Conservation (phyloP, 2,329 filamentous ascomycete genomes). For the Ophiostoma sp. region DNA sequence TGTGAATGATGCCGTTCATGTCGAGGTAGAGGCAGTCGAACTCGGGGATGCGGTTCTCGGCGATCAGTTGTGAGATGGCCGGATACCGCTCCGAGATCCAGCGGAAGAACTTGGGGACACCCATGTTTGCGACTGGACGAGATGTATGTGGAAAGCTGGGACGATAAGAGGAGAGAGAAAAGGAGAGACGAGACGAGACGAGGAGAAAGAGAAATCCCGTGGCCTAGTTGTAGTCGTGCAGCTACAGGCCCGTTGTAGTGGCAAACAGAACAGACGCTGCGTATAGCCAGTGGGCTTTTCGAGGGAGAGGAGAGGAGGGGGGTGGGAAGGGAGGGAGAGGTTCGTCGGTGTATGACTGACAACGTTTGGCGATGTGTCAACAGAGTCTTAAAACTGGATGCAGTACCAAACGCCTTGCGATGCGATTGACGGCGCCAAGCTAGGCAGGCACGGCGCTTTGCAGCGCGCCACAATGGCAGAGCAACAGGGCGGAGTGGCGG, state of each 20-base stretch:
- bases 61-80: constrained; percentile 94
- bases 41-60: constrained; percentile 97
- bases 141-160: neutral
- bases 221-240: neutral
- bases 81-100: constrained; percentile 99
- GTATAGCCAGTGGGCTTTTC: neutral
- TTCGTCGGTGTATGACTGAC: neutral
- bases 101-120: constrained; percentile 87
- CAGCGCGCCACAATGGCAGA: constrained; percentile 16
- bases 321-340: neutral
- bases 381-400: constrained; percentile 12
- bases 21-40: constrained; percentile 97
- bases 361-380: constrained; percentile 16
- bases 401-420: constrained; percentile 9
- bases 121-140: constrained; percentile 21
- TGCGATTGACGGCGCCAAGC: constrained; percentile 16
- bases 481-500: constrained; percentile 19
- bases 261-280: constrained; percentile 8
- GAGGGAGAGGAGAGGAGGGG: neutral
- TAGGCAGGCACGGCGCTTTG: constrained; percentile 15
- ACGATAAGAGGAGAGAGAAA: constrained; percentile 12
- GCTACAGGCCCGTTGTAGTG: neutral
- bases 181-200: neutral
- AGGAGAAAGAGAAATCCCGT: constrained; percentile 9
- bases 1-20: constrained; percentile 99